phyloP scores from a whole-genome alignment of 1,139 yeast species.

The Yamadazyma membranifaciens region DNA sequence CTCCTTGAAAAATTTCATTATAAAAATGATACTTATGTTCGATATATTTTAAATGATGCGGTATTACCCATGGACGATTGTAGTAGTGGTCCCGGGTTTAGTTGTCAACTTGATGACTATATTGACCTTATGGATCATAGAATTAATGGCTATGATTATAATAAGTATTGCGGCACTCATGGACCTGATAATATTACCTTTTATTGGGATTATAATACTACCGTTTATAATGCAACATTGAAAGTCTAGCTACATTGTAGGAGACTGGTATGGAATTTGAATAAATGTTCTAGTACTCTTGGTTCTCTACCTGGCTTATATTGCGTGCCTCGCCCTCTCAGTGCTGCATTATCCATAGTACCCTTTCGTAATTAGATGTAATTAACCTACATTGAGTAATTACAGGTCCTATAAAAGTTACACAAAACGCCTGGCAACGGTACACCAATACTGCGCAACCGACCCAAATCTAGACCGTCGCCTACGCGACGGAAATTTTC shows the following conservation, averaged over 20 bases:
- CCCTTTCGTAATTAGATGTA: too few species aligned
- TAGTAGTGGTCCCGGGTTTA: constrained; percentile 56
- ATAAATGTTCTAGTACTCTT: too few species aligned
- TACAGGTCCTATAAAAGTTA: too few species aligned
- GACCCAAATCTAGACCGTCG: constrained; percentile 1
- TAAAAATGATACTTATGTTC: constrained; percentile 40
- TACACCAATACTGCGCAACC: neutral
- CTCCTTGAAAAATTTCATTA: constrained; percentile 49
- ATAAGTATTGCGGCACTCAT: constrained; percentile 34
- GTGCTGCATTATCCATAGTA: too few species aligned
- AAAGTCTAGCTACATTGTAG: neutral
- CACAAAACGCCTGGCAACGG: neutral
- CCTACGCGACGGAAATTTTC: constrained; percentile 3
- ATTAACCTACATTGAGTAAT: too few species aligned
- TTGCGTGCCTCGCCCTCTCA: too few species aligned
- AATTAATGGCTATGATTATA: constrained; percentile 23
- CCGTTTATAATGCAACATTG: constrained; percentile 23
- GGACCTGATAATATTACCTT: constrained; percentile 32
- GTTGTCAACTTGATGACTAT: constrained; percentile 48
- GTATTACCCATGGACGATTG: constrained; percentile 51
- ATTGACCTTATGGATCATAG: constrained; percentile 23
- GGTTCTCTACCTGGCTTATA: too few species aligned
- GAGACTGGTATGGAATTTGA: too few species aligned
- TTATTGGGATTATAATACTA: constrained; percentile 33
- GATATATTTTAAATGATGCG: constrained; percentile 55